A percentile compares a stretch with the other conserved stretches of the same genome.
phyloP scores from a whole-genome alignment of 176 grass and related monocot genomes.

The Echinochloa phyllopogon region DNA sequence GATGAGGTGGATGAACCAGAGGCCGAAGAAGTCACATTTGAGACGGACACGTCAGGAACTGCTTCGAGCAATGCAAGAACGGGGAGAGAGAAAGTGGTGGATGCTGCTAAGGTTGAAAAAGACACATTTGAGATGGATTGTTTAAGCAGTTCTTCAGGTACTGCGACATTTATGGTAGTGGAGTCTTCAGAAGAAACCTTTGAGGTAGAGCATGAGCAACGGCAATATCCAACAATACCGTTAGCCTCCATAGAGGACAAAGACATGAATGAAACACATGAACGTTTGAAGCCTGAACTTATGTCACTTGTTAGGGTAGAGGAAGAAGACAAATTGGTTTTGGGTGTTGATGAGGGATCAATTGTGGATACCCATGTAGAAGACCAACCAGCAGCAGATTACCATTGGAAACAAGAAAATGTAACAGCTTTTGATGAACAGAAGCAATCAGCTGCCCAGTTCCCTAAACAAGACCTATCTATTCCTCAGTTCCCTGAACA shows the following conservation, averaged over 20 bases:
- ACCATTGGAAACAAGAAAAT: constrained; percentile 1
- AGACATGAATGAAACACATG: constrained; percentile 16
- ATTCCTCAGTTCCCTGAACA: constrained; percentile 8
- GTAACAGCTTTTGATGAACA: constrained; percentile 20
- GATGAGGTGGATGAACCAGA: not conserved
- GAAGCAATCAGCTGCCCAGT: not conserved
- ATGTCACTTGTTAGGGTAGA: constrained; percentile 4
- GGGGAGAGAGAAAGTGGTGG: not conserved
- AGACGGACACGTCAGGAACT: not conserved
- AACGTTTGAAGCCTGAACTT: constrained; percentile 23
- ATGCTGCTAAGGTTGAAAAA: not conserved
- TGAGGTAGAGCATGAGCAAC: constrained; percentile 30
- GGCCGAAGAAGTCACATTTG: not conserved
- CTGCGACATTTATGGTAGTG: not conserved
- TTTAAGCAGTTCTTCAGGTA: not conserved
- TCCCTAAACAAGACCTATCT: constrained; percentile 25
- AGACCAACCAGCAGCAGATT: not conserved
- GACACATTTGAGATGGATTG: not conserved
- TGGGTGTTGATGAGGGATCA: not conserved
- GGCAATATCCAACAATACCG: constrained; percentile 6
- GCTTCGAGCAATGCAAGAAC: not conserved
- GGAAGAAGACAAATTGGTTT: constrained; percentile 26
- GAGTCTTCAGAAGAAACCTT: constrained; percentile 17
- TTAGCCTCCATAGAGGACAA: constrained; percentile 37
- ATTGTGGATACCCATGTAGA: constrained; percentile 3